Conservation (phyloP, 106 monocot species). For the Dendrobium officinale region DNA sequence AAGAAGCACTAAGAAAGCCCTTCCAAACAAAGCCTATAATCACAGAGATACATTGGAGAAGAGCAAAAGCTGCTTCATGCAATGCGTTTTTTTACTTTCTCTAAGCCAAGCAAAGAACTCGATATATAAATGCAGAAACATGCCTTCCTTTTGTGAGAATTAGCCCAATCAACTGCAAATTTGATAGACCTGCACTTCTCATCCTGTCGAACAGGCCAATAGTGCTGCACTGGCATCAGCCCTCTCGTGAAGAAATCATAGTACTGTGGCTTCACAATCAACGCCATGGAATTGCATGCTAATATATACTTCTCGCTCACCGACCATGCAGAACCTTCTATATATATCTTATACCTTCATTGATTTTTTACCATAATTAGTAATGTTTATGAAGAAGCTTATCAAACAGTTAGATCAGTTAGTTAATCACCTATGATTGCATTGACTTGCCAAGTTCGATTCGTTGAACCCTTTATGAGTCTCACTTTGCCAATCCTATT, state of each 20-base stretch:
- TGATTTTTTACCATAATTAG: too few species aligned
- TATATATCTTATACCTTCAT: constrained; percentile 73
- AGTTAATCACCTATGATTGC: constrained; percentile 42
- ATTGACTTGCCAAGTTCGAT: constrained; percentile 66
- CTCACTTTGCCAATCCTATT: constrained; percentile 60
- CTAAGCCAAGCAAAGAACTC: too few species aligned
- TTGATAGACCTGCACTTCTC: constrained; percentile 70
- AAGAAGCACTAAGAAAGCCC: too few species aligned
- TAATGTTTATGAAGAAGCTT: too few species aligned
- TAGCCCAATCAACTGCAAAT: constrained; percentile 71
- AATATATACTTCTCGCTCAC: constrained; percentile 86
- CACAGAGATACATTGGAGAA: too few species aligned
- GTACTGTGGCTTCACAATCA: constrained; percentile 39
- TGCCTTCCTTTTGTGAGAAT: constrained; percentile 60
- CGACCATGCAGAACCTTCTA: constrained; percentile 76
- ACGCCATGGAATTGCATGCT: constrained; percentile 54
- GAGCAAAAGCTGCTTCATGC: too few species aligned
- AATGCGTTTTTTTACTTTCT: too few species aligned
- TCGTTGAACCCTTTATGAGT: constrained; percentile 45
- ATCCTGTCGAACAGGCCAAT: constrained; percentile 49
- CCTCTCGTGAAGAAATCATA: constrained; percentile 70
- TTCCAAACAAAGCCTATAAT: too few species aligned
- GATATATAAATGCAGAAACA: too few species aligned
- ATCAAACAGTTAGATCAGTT: too few species aligned
- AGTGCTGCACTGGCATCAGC: constrained; percentile 69